Evolutionary conservation across 352 stramenopile species (phyloP), one percentile per base, ranked within the genome.

Genomic region (Aphanomyces cochlioides): DNA sequence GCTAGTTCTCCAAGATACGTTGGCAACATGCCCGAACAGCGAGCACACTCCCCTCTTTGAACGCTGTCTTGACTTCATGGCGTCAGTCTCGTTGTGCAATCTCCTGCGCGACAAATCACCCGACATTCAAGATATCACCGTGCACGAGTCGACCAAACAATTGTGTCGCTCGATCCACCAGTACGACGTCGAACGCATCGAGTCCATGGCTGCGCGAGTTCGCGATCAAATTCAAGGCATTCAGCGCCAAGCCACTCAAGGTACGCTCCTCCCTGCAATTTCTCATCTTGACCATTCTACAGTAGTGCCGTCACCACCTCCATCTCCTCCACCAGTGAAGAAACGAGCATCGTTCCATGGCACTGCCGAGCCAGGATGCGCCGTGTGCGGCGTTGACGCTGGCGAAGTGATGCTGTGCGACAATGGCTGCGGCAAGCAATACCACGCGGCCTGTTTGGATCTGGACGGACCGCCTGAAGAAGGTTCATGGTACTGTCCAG

Each of bases 41-140:
- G 54, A 41, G 7, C 54, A 61, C 54, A 19, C 7, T 12, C 10
- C 28, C 19, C 37, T 61, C 17, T 19, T 70, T 13, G 43, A 70
- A 17, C 47, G 19, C 5, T 70, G 64, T 41, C 64, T 70, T 15
- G 64, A 70, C 48, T 70, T 70, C 19, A 38, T 56, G 39, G 19
- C 64, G 64, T 64, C 64, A 7, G 53, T 70, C 10, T 61, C 54
- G 43, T 17, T 61, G 54, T 61, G 54, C 54, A 40, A 61, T 37
- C 28, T 61, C 19, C 28, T 61, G 19, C 54, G 54, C 15, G 54
- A 61, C 34, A 37, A 61, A 39, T 61, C 54, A 12, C 39, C 54
- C 13, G 54, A 61, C 5, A 61, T 61, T n/a, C 54, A 37, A 28
- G 36, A 61, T 1, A 40, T 61, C 3, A 37, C 54, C 1, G 36